Conservation (phyloP, 805 yeast species). For the Metschnikowia continentalis region DNA sequence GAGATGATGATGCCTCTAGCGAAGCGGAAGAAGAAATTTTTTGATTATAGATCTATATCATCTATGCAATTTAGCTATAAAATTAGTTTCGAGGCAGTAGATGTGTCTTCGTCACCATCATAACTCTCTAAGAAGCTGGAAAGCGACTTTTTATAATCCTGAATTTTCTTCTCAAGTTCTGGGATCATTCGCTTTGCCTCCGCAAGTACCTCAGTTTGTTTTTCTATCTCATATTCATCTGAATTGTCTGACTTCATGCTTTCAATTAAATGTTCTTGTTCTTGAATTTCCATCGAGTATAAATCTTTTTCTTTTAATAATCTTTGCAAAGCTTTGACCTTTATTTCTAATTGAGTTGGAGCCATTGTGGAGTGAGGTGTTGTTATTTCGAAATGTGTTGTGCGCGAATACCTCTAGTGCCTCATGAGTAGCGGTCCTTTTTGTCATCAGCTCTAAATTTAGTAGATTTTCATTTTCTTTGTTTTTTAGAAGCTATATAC, state of each 20-base stretch:
- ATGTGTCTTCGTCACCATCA: conserved; percentile 32
- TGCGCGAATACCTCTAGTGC: neutral
- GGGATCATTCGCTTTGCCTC: conserved; percentile 39
- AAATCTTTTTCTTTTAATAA: conserved; percentile 61
- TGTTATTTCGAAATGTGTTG: neutral
- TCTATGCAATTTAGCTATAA: neutral
- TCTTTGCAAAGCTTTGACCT: conserved; percentile 63
- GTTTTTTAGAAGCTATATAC: too few relatives aligned
- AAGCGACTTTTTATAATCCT: conserved; percentile 35
- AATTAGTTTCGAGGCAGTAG: conserved; percentile 23
- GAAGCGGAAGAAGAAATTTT: conserved; percentile 15
- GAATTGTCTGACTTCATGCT: conserved; percentile 42
- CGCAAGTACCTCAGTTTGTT: conserved; percentile 34
- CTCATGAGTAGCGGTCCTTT: neutral
- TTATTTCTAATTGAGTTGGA: conserved; percentile 68
- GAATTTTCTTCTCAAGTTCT: conserved; percentile 18
- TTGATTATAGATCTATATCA: neutral
- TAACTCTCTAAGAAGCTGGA: conserved; percentile 35
- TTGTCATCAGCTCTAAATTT: neutral
- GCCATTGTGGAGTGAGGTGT: conserved; percentile 41
- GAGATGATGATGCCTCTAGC: neutral
- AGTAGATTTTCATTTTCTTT: neutral
- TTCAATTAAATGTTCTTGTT: conserved; percentile 48
- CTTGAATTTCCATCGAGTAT: conserved; percentile 56
- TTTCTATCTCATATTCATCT: conserved; percentile 65